Percentiles rank a stretch among this genome's conserved stretches.
Conservation (phyloP, 2,329 filamentous ascomycete genomes). For the Dactylellina sp. region DNA sequence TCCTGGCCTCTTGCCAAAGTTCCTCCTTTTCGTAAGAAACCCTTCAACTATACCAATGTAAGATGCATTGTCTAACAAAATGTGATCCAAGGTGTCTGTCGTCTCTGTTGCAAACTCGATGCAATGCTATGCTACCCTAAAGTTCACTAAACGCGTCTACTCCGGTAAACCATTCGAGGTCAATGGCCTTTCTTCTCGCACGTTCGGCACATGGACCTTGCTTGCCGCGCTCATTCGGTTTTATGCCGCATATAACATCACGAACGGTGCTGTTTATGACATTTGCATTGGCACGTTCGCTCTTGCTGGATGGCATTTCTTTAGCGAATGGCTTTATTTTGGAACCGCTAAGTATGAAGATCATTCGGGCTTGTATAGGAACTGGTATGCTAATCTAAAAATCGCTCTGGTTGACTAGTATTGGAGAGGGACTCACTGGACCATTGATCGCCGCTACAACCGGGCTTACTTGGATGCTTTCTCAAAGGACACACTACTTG, state of each 20-base stretch:
- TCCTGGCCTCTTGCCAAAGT: conserved; percentile 59
- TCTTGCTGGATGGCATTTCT: conserved; percentile 81
- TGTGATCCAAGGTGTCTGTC: conserved; percentile 75
- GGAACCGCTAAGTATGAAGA: conserved; percentile 72
- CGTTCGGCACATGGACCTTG: conserved; percentile 90
- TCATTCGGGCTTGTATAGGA: neutral
- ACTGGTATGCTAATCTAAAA: conserved; percentile 3
- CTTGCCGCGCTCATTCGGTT: conserved; percentile 80
- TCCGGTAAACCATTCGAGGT: conserved; percentile 69
- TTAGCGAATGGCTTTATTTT: conserved; percentile 82
- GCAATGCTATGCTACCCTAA: conserved; percentile 82
- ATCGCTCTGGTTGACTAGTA: conserved; percentile 9
- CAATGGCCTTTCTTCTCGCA: conserved; percentile 73
- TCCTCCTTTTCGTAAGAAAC: conserved; percentile 58
- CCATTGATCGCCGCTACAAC: conserved; percentile 71
- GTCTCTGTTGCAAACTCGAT: conserved; percentile 86
- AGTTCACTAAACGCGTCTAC: conserved; percentile 90
- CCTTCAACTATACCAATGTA: neutral
- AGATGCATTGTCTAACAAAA: neutral
- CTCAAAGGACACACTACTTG: conserved; percentile 34
- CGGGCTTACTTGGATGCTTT: conserved; percentile 72
- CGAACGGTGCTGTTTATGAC: conserved; percentile 78
- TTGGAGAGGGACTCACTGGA: conserved; percentile 70
- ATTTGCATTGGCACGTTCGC: conserved; percentile 84
- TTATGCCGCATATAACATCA: conserved; percentile 85